phyloP scores from a whole-genome alignment of 768 basidiomycete species.

The Trametes sanguinea region DNA sequence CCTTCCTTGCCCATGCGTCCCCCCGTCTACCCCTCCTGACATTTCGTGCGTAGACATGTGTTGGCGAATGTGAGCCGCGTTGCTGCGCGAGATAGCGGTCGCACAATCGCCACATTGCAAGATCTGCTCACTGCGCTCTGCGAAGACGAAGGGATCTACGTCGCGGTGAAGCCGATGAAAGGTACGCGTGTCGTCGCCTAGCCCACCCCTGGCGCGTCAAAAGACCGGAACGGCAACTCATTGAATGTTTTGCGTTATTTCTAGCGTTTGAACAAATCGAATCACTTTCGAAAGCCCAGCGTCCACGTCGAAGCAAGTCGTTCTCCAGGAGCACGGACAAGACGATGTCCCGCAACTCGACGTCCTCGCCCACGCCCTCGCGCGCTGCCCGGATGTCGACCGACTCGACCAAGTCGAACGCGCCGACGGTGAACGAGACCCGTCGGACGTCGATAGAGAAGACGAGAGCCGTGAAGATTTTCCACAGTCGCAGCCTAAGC shows the following conservation, averaged over 20 bases:
- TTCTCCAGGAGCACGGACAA: slow-evolving; percentile 55
- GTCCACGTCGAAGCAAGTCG: slow-evolving; percentile 69
- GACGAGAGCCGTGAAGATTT: slow-evolving; percentile 60
- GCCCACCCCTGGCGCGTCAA: background rate
- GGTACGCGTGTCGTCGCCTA: slow-evolving; percentile 46
- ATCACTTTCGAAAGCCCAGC: slow-evolving; percentile 56
- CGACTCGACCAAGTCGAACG: slow-evolving; percentile 38
- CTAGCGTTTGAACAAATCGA: slow-evolving; percentile 82
- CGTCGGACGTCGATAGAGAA: slow-evolving; percentile 65
- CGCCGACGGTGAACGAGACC: slow-evolving; percentile 28
- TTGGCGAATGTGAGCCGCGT: slow-evolving; percentile 83
- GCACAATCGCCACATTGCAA: slow-evolving; percentile 69
- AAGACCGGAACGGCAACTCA: background rate
- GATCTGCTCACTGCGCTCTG: slow-evolving; percentile 88
- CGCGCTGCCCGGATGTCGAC: slow-evolving; percentile 36
- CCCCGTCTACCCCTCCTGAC: background rate
- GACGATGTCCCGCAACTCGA: slow-evolving; percentile 42
- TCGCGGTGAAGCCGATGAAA: slow-evolving; percentile 83
- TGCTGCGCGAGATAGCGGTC: slow-evolving; percentile 81
- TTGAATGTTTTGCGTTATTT: background rate
- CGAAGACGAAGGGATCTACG: slow-evolving; percentile 87
- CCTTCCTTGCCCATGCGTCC: background rate
- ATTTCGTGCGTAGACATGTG: slow-evolving; percentile 62
- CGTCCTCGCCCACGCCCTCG: slow-evolving; percentile 41
- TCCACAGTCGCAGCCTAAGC: slow-evolving; percentile 50